phyloP scores from a whole-genome alignment of 2,329 filamentous ascomycete genomes.

The Trichoderma endophyticum region DNA sequence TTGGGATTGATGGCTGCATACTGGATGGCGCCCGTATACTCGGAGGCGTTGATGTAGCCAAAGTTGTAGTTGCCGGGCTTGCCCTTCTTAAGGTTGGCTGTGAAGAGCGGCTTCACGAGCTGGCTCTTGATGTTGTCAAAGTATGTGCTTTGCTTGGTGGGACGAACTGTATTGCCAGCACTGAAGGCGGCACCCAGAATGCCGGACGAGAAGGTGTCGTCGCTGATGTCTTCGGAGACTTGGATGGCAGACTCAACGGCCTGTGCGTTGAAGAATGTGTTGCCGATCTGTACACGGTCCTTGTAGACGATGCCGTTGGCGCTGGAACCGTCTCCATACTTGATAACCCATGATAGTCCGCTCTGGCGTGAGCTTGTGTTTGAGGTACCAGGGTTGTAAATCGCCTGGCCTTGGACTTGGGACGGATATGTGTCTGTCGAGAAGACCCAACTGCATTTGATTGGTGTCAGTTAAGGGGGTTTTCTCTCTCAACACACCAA shows the following conservation, averaged over 20 bases:
- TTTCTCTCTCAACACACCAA: background rate
- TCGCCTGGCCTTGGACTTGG: conserved; percentile 48
- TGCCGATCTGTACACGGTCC: conserved; percentile 61
- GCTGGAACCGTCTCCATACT: conserved; percentile 62
- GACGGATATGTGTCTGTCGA: conserved; percentile 52
- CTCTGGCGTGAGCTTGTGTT: conserved; percentile 41
- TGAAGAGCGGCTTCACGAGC: conserved; percentile 36
- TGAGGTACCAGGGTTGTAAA: conserved; percentile 53
- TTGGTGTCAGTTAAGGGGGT: conserved; percentile 3
- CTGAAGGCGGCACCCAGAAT: conserved; percentile 36
- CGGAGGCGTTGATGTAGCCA: conserved; percentile 50
- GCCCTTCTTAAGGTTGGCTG: conserved; percentile 34
- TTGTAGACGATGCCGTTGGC: conserved; percentile 63
- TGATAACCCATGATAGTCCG: conserved; percentile 53
- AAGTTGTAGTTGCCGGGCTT: conserved; percentile 40
- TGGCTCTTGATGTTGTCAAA: conserved; percentile 34
- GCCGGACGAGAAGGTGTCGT: conserved; percentile 35
- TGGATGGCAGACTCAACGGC: conserved; percentile 62
- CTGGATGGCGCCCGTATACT: conserved; percentile 56
- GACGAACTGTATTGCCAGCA: conserved; percentile 34
- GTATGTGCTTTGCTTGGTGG: conserved; percentile 33
- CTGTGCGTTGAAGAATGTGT: conserved; percentile 56
- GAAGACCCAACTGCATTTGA: conserved; percentile 62
- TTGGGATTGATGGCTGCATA: conserved; percentile 51
- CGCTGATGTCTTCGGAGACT: conserved; percentile 47